These are phyloP conservation scores for Penicilliopsis zonata DNA, from an alignment of 495 filamentous ascomycete species.

Conservation along the genomic window DNA sequence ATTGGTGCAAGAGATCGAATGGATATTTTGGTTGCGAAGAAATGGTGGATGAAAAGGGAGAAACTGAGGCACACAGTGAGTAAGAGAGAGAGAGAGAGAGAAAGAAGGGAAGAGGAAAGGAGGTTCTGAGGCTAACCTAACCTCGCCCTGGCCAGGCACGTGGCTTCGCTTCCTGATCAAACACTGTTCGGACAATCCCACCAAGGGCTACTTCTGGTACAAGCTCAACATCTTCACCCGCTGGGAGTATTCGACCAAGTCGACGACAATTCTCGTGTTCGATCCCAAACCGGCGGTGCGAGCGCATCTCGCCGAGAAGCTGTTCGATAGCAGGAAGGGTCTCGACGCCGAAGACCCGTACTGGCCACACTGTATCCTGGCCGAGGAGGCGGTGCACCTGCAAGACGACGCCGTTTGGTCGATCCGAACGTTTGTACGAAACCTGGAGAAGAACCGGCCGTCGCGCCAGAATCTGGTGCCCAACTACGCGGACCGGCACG, in stretches of 20 bases:
- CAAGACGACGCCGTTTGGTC: constrained; percentile 16
- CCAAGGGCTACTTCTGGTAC: constrained; percentile 14
- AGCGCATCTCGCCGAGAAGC: not conserved
- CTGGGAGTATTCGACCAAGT: constrained; percentile 11
- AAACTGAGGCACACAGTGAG: constrained; percentile 2
- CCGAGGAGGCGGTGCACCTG: constrained; percentile 7
- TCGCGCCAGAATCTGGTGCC: constrained; percentile 6
- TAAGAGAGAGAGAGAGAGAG: not conserved
- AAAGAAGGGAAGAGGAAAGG: constrained; percentile 3
- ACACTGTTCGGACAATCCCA: not conserved
- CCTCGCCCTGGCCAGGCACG: not conserved
- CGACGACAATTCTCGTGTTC: constrained; percentile 21
- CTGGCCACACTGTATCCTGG: constrained; percentile 8
- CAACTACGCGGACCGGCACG: constrained; percentile 29
- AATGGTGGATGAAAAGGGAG: constrained; percentile 1
- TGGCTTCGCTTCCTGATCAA: not conserved
- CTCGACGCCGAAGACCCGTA: constrained; percentile 9
- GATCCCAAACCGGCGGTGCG: constrained; percentile 8
- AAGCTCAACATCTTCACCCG: constrained; percentile 21
- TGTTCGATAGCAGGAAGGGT: not conserved
- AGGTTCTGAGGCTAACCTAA: not conserved
- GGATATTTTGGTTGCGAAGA: constrained; percentile 8
- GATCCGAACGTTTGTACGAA: constrained; percentile 12
- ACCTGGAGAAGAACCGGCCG: constrained; percentile 8
- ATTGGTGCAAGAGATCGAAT: constrained; percentile 1